Base-by-base conservation (phyloP, 306 rosid species). In the Casuarina equisetifolia region DNA sequence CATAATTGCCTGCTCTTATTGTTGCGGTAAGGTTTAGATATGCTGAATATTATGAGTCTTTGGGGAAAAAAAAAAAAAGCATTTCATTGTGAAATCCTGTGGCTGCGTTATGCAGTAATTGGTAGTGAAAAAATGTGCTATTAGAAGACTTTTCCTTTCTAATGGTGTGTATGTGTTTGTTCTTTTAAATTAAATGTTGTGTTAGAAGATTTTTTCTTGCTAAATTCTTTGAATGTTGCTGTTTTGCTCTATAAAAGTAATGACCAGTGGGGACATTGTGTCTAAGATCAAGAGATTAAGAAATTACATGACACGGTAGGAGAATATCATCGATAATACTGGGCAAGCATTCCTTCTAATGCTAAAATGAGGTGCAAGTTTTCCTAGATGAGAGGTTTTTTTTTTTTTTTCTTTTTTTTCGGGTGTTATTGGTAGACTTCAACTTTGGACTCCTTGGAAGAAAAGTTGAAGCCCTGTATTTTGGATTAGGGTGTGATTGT, bases 61-160 rank as follows among this genome's bases (percentile, higher is more conserved):
- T 58, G n/a, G n/a, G n/a, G n/a, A n/a, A n/a, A n/a, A 58, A 11
- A 20, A 58, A 20, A 58, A 3, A n/a, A n/a, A n/a, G n/a, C n/a
- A n/a, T n/a, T n/a, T n/a, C n/a, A n/a, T n/a, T n/a, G n/a, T n/a
- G n/a, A n/a, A n/a, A n/a, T n/a, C n/a, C n/a, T n/a, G n/a, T 76
- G 79, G 70, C 40, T 78, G 78, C 64, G 44, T 53, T 16, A n/a
- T 77, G 54, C 71, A 46, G 74, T 69, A 20, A 58, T 17, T 38
- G 35, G 36, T 68, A 35, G 25, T 70, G 54, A 10, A 12, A 69
- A 76, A 77, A 2, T 48, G 6, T 43, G 53, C 39, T 19, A 11
- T 57, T 57, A 57, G 35, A 57, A 20, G 38, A 57, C 63, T 3
- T 8, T 3, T 53, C n/a, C 20, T n/a, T 57, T 57, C 12, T 0